Evolutionary conservation across 306 rosid species (phyloP), one percentile per base, ranked within the genome.

Genomic region (Dalbergia cultrata): DNA sequence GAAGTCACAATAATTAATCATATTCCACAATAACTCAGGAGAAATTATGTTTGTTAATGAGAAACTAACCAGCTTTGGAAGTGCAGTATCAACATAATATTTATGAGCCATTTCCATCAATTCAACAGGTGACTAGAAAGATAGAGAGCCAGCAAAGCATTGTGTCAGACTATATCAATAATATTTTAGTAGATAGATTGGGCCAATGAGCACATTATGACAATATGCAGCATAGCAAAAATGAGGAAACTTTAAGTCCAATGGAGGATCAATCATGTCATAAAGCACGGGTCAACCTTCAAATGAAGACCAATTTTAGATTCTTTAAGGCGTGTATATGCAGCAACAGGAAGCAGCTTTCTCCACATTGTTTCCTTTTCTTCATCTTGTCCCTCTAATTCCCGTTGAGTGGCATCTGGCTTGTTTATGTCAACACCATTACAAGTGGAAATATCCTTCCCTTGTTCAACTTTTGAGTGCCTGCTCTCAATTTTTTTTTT

Each of bases 51-150:
- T 68, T 35, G 66, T 63, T 45, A 45, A 44, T 81, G 71, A 83
- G 67, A 86, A 83, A 83, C 96, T 80, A 79, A 95, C 99, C 98
- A 95, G 90, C 85, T 95, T 95, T 19, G 98, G 98, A 87, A 95
- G 97, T 69, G 99, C 99, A 43, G 92, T 89, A 79, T 93, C 99
- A 49, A 81, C 87, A 76, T 93, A 95, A 84, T 95, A 95, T 58
- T 76, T 91, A 77, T 93, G 93, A 45, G 99, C 98, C 98, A 90
- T 91, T 77, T 91, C 97, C 88, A 85, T 91, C 89, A 95, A 90
- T 92, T 93, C 98, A 73, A 89, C 90, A 17, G 99, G 99, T 69
- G 90, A 87, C 99, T 95, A 94, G 74, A 81, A 77, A 86, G 67
- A 60, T 47, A 72, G 73, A 75, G 73, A 63, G 78, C 16, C 62